Evolutionary conservation across 768 basidiomycete genomes (phyloP).

Genomic region (Suillus americanus): DNA sequence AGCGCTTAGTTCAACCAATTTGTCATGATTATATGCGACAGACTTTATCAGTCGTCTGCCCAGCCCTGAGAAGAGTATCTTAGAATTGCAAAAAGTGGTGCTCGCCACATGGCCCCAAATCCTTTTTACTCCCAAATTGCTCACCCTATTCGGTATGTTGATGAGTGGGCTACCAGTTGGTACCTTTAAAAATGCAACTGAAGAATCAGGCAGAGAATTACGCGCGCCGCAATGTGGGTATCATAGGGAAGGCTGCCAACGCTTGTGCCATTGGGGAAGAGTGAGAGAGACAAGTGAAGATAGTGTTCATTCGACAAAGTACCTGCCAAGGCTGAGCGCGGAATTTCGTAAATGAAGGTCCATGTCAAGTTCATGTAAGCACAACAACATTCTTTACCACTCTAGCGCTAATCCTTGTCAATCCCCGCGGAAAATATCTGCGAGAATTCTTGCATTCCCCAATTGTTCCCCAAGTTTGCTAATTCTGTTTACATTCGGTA

Average conservation of each 20-base stretch:
- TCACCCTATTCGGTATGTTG: not conserved
- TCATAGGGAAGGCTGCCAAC: not conserved
- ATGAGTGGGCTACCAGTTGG: not conserved
- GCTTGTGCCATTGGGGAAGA: not conserved
- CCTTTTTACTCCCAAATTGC: not conserved
- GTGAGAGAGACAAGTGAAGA: too few relatives aligned
- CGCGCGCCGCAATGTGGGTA: not conserved
- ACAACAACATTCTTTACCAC: not conserved
- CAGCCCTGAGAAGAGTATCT: too few relatives aligned
- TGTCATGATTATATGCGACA: not conserved
- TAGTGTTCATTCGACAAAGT: not conserved
- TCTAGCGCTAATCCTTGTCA: not conserved
- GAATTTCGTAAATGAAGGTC: not conserved
- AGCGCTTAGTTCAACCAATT: not conserved
- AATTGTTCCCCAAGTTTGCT: too few relatives aligned
- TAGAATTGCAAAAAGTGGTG: not conserved
- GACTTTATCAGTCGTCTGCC: not conserved
- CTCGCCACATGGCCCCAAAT: not conserved
- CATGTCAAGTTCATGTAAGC: not conserved
- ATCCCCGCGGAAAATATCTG: too few relatives aligned
- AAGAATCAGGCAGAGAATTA: not conserved
- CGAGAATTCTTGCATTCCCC: not conserved
- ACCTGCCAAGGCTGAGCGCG: not conserved
- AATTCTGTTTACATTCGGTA: too few relatives aligned
- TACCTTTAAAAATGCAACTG: not conserved